Base-by-base conservation (phyloP, 805 yeast species). In the Scheffersomyces lignosus region DNA sequence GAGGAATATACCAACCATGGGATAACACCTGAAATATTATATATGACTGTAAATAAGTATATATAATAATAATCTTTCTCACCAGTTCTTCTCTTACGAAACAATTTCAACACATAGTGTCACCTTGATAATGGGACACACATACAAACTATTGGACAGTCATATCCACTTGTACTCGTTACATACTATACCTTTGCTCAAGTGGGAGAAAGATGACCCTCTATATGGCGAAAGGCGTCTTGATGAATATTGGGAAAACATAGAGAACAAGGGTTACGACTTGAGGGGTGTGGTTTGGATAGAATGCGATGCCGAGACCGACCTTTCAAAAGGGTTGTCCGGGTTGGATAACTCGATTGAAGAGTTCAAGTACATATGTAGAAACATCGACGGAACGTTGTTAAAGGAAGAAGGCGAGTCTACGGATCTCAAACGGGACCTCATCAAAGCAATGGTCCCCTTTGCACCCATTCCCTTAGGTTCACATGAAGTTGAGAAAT, bases 401-500 rank as follows among this genome's bases (percentile, higher is more conserved):
- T 15, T 36, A 7, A n/a, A 32, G 10, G 43, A 35, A 4, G 49
- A 40, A 29, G 38, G 54, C 20, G 33, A 37, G 15, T 33, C 40
- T 20, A 31, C 37, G 13, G 24, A 23, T 18, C 22, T 32, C 33
- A 28, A 46, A 10, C 7, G 24, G 10, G 9, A 10, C 44, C 22
- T 40, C 17, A 28, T 52, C 4, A 52, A 49, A 27, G 73, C 55
- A 3, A 46, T 69, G 6, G 47, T 72, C n/a, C 73, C 76, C 1
- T 70, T 73, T 74, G 73, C 71, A 1, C 77, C 78, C 4, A 33
- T 70, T 6, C 60, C 64, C 5, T 38, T 50, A 4, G 75, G 75
- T 2, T 29, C 47, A 1, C 39, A 36, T 1, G 34, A 36, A 8
- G 18, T 69, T 27, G 38, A 35, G 13, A 26, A 36, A 6, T 51